Evolutionary conservation across 2,329 filamentous ascomycete genomes (phyloP).

Genomic region (Thelonectria blattea): DNA sequence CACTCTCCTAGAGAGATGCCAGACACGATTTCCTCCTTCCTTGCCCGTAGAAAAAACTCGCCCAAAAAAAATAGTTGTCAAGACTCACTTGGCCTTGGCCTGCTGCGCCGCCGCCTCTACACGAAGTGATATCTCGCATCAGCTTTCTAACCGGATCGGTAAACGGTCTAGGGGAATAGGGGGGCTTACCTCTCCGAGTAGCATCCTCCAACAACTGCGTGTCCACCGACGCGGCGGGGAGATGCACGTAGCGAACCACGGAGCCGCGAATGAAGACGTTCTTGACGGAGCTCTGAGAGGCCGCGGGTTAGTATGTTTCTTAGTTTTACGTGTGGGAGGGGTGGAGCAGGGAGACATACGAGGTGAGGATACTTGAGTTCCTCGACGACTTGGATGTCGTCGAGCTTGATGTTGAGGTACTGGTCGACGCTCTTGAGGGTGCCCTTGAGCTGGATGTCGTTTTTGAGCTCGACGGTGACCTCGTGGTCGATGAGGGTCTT

Average conservation of each 20-base stretch:
- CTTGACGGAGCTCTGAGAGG: conserved; percentile 71
- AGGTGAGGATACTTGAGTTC: conserved; percentile 95
- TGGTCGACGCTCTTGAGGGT: conserved; percentile 97
- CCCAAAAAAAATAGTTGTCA: not conserved
- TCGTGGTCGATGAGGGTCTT: conserved; percentile 97
- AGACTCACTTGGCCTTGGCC: conserved; percentile 58
- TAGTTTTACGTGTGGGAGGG: too few relatives aligned
- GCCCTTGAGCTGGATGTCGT: conserved; percentile 96
- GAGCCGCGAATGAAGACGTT: conserved; percentile 96
- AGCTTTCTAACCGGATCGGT: not conserved
- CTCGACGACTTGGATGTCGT: conserved; percentile 91
- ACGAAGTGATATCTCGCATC: conserved; percentile 12
- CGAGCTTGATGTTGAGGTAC: conserved; percentile 98
- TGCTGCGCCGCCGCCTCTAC: conserved; percentile 64
- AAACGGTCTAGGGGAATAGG: not conserved
- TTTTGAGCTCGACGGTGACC: conserved; percentile 98
- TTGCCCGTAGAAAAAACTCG: not conserved
- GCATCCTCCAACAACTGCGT: conserved; percentile 89
- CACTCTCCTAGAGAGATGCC: conserved; percentile 1
- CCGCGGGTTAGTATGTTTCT: not conserved
- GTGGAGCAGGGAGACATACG: conserved; percentile 49
- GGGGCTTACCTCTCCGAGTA: conserved; percentile 74
- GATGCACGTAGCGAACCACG: conserved; percentile 90
- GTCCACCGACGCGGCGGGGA: conserved; percentile 83
- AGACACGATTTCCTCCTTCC: not conserved